Percentiles rank a stretch among this genome's conserved stretches.
These are phyloP conservation scores for Debaryomyces subglobosus DNA, from an alignment of 1,139 yeast species.

Conservation along the genomic window DNA sequence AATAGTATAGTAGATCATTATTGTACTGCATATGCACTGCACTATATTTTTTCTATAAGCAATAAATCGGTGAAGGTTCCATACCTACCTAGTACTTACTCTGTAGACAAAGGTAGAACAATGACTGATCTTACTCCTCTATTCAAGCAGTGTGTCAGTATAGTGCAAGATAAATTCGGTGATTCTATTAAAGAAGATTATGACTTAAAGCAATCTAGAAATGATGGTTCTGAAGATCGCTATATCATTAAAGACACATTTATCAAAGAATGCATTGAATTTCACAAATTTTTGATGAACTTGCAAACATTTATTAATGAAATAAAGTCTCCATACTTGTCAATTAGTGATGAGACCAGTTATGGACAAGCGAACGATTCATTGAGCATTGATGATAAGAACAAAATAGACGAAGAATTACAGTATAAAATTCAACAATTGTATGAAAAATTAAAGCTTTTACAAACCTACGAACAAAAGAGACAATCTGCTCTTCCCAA, in stretches of 20 bases:
- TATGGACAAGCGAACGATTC: conserved; percentile 14
- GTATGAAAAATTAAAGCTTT: conserved; percentile 50
- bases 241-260: conserved; percentile 51
- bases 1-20: too few relatives aligned
- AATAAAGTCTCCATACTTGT: conserved; percentile 48
- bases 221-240: conserved; percentile 10
- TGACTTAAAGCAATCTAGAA: conserved; percentile 12
- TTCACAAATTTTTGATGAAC: conserved; percentile 42
- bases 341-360: conserved; percentile 34
- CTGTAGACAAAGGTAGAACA: neutral
- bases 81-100: neutral
- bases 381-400: conserved; percentile 50
- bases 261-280: conserved; percentile 50
- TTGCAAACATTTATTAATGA: conserved; percentile 42
- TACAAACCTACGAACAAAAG: conserved; percentile 56
- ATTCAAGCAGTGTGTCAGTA: conserved; percentile 51
- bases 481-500: conserved; percentile 26
- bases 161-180: conserved; percentile 38
- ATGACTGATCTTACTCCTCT: conserved; percentile 60
- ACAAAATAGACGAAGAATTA: conserved; percentile 58
- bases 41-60: neutral
- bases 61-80: neutral
- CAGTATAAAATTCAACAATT: conserved; percentile 53
- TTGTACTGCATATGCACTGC: neutral
- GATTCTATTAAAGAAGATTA: conserved; percentile 13